A percentile compares a stretch with the other conserved stretches of the same genome.
phyloP scores from a whole-genome alignment of 805 yeast genomes.

The Schizosaccharomyces octosporus region DNA sequence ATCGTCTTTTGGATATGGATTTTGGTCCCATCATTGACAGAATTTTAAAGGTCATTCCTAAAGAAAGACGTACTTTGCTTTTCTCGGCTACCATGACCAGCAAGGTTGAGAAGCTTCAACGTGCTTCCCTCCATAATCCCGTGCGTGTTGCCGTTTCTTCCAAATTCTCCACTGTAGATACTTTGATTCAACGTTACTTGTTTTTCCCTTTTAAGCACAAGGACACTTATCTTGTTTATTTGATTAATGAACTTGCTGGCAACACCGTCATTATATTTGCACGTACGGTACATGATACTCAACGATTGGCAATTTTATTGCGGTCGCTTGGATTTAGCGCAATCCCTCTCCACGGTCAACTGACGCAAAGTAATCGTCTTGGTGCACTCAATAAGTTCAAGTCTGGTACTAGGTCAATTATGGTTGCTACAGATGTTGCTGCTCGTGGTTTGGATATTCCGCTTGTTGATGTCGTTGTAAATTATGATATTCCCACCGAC shows the following conservation, averaged over 20 bases:
- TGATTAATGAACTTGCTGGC: conserved; percentile 62
- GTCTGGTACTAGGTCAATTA: conserved; percentile 69
- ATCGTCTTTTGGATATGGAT: conserved; percentile 94
- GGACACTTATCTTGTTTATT: conserved; percentile 61
- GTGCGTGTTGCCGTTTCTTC: conserved; percentile 75
- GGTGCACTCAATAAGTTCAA: conserved; percentile 88
- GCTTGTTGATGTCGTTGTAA: conserved; percentile 87
- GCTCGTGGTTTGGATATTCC: conserved; percentile 99
- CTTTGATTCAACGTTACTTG: conserved; percentile 70
- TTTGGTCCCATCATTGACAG: conserved; percentile 85
- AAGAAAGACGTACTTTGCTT: conserved; percentile 50
- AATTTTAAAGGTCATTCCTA: conserved; percentile 62
- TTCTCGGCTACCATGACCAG: conserved; percentile 96
- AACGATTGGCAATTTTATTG: conserved; percentile 61
- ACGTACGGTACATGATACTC: conserved; percentile 86
- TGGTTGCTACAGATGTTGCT: conserved; percentile 98
- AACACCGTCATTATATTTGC: conserved; percentile 77
- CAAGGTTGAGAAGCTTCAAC: conserved; percentile 77
- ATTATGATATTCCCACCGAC: conserved; percentile 88
- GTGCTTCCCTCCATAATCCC: conserved; percentile 75
- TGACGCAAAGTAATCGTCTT: conserved; percentile 60
- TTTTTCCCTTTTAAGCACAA: conserved; percentile 81
- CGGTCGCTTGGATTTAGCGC: conserved; percentile 68
- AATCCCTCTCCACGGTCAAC: conserved; percentile 82
- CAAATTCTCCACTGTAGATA: conserved; percentile 80